phyloP scores from a whole-genome alignment of 495 filamentous ascomycete genomes.

The Penicillium coffeae region DNA sequence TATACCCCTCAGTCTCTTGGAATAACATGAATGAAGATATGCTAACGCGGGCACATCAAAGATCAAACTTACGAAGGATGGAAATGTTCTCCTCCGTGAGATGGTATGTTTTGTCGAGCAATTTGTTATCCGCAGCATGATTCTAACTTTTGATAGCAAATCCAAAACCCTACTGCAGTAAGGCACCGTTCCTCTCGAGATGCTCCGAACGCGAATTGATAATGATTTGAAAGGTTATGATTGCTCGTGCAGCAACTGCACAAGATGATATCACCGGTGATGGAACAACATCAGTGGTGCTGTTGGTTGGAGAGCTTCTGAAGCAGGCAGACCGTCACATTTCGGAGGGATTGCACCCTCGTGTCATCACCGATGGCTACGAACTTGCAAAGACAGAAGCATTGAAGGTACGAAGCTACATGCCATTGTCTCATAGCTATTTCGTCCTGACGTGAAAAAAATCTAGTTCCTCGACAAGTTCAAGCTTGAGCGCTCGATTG shows the following conservation, averaged over 20 bases:
- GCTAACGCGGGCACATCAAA: conserved; percentile 33
- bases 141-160: conserved; percentile 52
- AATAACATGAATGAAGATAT: conserved; percentile 4
- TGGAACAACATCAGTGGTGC: conserved; percentile 93
- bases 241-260: conserved; percentile 93
- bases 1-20: conserved; percentile 13
- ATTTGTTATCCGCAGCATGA: not conserved
- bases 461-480: conserved; percentile 94
- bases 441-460: conserved; percentile 17
- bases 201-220: conserved; percentile 18
- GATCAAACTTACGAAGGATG: conserved; percentile 99
- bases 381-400: conserved; percentile 94
- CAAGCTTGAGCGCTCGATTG: conserved; percentile 81
- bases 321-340: conserved; percentile 97
- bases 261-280: conserved; percentile 99
- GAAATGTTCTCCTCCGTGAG: conserved; percentile 89
- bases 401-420: conserved; percentile 57
- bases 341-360: conserved; percentile 87
- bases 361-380: conserved; percentile 96
- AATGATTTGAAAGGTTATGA: conserved; percentile 70
- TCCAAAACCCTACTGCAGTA: conserved; percentile 86
- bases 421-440: not conserved
- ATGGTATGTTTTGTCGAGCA: conserved; percentile 62
- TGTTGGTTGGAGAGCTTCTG: conserved; percentile 92
- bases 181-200: conserved; percentile 23